A percentile compares a stretch with the other conserved stretches of the same genome.
phyloP scores from a whole-genome alignment of 495 filamentous ascomycete species.

The Endocarpon pusillum region DNA sequence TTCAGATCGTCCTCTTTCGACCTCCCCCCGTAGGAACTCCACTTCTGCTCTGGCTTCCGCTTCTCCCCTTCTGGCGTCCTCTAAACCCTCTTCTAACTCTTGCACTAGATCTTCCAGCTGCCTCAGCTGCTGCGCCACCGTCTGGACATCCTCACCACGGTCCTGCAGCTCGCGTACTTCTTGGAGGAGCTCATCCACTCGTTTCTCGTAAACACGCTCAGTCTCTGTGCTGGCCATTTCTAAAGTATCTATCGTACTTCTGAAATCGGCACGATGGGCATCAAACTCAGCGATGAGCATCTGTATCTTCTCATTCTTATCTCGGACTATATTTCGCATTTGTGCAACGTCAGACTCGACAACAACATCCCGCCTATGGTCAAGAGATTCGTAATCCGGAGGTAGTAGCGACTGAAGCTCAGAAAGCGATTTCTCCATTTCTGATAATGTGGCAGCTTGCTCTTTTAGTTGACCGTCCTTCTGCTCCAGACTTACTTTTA shows the following conservation, averaged over 20 bases:
- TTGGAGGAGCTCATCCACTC: slow-evolving; percentile 73
- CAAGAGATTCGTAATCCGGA: neutral
- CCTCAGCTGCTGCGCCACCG: slow-evolving; percentile 77
- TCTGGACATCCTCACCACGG: slow-evolving; percentile 73
- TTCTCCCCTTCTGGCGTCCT: slow-evolving; percentile 91
- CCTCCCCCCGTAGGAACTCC: slow-evolving; percentile 88
- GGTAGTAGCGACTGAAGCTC: slow-evolving; percentile 54
- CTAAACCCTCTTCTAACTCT: slow-evolving; percentile 89
- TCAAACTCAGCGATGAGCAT: slow-evolving; percentile 91
- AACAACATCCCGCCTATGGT: slow-evolving; percentile 3
- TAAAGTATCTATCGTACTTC: slow-evolving; percentile 89
- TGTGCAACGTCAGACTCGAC: slow-evolving; percentile 31
- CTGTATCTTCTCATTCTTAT: slow-evolving; percentile 92
- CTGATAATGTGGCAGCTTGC: slow-evolving; percentile 59
- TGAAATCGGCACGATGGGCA: slow-evolving; percentile 83
- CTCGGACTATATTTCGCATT: slow-evolving; percentile 64
- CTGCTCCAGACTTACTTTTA: slow-evolving; percentile 28
- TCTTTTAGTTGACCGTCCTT: slow-evolving; percentile 77
- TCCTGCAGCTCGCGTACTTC: slow-evolving; percentile 71
- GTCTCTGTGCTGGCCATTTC: slow-evolving; percentile 95
- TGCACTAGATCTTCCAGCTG: slow-evolving; percentile 91
- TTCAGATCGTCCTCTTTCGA: slow-evolving; percentile 84
- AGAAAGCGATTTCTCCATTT: slow-evolving; percentile 66
- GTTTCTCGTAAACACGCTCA: slow-evolving; percentile 90
- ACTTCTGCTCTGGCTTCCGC: slow-evolving; percentile 93